phyloP scores from a whole-genome alignment of 495 filamentous ascomycete genomes.

The Neurospora sp. region DNA sequence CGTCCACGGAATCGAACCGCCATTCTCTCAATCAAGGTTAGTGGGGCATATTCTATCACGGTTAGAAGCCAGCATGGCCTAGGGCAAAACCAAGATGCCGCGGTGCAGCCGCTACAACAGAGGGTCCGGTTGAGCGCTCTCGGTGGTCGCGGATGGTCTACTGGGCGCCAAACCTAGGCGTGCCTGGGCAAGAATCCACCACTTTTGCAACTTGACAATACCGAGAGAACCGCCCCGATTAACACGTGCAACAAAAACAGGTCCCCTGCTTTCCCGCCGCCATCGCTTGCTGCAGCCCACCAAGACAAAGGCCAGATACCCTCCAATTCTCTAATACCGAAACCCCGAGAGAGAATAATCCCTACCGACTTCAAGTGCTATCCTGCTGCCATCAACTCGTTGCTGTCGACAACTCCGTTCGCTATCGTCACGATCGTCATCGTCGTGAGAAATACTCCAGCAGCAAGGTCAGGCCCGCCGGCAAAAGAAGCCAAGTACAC shows the following conservation, averaged over 20 bases:
- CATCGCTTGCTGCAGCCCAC: background rate
- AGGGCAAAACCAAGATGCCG: background rate
- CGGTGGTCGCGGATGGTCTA: background rate
- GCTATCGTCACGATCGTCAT: background rate
- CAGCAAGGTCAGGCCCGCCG: background rate
- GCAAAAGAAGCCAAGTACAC: background rate
- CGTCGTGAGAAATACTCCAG: background rate
- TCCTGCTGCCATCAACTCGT: background rate
- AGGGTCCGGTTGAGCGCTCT: background rate
- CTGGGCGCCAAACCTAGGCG: background rate
- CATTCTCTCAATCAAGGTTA: background rate
- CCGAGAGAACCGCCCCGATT: background rate
- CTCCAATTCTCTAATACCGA: background rate
- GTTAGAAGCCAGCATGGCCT: background rate
- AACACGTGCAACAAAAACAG: background rate
- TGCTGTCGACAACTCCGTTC: background rate
- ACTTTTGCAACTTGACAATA: background rate
- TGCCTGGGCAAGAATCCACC: background rate
- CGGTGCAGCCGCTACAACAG: background rate
- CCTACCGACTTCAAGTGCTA: background rate
- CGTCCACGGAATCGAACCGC: background rate
- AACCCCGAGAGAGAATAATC: no score
- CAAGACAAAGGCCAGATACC: background rate
- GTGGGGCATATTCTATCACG: background rate
- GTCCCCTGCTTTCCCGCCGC: background rate